Conservation (phyloP, 75 land plant species). For the Pinus tabuliformis region DNA sequence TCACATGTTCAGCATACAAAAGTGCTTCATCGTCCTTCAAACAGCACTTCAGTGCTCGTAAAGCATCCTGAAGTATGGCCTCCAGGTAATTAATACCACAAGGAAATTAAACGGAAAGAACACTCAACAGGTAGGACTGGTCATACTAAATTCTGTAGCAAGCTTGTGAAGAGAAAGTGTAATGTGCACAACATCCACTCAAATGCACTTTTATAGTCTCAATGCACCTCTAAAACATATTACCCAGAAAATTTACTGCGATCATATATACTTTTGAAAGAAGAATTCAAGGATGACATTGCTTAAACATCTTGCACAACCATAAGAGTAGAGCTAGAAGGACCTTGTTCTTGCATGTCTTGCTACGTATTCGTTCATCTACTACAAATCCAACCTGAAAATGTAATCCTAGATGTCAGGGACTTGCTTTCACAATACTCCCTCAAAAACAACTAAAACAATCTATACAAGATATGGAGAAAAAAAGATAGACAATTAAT, state of each 20-base stretch:
- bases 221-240: not conserved
- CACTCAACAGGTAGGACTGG: not conserved
- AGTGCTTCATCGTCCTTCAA: slow-evolving; percentile 73
- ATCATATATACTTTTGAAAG: not conserved
- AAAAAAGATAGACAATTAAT: not conserved
- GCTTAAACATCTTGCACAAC: not conserved
- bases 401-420: not conserved
- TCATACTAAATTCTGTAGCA: not conserved
- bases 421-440: not conserved
- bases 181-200: not conserved
- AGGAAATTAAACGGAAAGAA: not conserved
- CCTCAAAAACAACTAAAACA: not conserved
- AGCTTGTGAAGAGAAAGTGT: too few species aligned
- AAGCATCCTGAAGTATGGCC: slow-evolving; percentile 47
- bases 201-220: not conserved
- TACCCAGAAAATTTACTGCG: too few species aligned
- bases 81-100: not conserved
- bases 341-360: slow-evolving; percentile 77
- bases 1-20: slow-evolving; percentile 80
- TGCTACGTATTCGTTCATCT: slow-evolving; percentile 79
- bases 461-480: not conserved
- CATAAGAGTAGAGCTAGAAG: not conserved
- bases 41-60: slow-evolving; percentile 57
- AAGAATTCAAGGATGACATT: not conserved
- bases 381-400: slow-evolving; percentile 87